Base-by-base conservation (phyloP, 2,329 filamentous ascomycete species). In the Nemania bipapillata region DNA sequence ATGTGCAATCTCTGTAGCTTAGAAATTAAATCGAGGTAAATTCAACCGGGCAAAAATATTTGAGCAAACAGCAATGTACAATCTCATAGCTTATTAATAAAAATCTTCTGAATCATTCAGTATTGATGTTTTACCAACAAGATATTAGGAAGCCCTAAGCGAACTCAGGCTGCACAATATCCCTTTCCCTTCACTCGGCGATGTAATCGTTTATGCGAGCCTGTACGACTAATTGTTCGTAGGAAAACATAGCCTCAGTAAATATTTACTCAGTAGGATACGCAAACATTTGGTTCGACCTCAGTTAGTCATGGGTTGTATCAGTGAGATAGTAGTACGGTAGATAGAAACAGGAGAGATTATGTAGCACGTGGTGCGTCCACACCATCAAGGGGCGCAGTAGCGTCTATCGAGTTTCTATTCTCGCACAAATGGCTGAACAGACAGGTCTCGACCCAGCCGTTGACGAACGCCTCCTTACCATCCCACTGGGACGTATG, bases 401-500 rank as follows among this genome's bases (percentile, higher is more conserved):
- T 45, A n/a, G 40, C 7, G 40, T n/a, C 12, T 17, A 45, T 4
- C 15, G 20, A n/a, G 8, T n/a, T 12, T 45, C 15, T n/a, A 45
- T 45, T n/a, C n/a, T 11, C 30, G 37, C 59, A 15, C 26, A 54
- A 3, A 42, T 6, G 26, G 59, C 59, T 54, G 49, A 9, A 62
- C 17, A 22, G 22, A 60, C 8, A 35, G 35, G 61, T 32, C 50
- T 20, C 42, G 45, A 11, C 32, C 26, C 30, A 63, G 20, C 53
- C n/a, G 30, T 32, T 57, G 22, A 47, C 24, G 22, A 57, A 53
- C 30, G 54, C 24, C 55, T 47, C 58, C 17, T 47, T 57, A 54
- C 64, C 64, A 57, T 52, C 22, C 32, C 3, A 42, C 32, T 56
- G 57, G 58, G 58, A 66, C 20, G 12, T 15, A 15, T 22, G 52